Evolutionary conservation across 257 asterid genomes (phyloP).

Genomic region (Solanum chmielewskii): DNA sequence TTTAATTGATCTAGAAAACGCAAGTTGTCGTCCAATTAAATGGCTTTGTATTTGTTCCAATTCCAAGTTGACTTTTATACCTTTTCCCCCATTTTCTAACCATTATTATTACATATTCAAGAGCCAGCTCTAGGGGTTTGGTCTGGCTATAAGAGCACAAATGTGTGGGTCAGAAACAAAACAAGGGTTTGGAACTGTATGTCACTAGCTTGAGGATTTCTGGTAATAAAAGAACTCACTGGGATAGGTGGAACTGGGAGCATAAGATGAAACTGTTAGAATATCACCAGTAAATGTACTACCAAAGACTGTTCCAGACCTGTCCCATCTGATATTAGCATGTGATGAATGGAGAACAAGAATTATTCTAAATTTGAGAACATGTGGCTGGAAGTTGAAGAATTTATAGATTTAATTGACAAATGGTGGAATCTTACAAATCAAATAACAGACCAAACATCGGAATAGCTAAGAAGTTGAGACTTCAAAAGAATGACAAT

Average conservation of each 20-base stretch:
- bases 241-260: background rate
- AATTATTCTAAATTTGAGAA: background rate
- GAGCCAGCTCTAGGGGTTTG: background rate
- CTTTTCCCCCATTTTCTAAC: background rate
- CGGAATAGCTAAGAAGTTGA: background rate
- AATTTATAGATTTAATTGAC: background rate
- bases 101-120: background rate
- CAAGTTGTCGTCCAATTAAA: background rate
- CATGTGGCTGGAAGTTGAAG: background rate
- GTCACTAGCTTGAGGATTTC: background rate
- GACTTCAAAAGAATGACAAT: background rate
- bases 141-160: background rate
- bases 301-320: background rate
- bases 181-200: background rate
- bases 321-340: background rate
- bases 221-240: background rate
- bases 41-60: background rate
- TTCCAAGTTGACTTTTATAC: background rate
- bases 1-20: background rate
- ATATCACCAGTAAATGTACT: background rate
- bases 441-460: background rate
- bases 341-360: background rate
- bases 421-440: background rate
- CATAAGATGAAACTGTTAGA: background rate
- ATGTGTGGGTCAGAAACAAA: background rate